Conservation (phyloP, 2,329 filamentous ascomycete genomes). For the Leptographium galeiforme region DNA sequence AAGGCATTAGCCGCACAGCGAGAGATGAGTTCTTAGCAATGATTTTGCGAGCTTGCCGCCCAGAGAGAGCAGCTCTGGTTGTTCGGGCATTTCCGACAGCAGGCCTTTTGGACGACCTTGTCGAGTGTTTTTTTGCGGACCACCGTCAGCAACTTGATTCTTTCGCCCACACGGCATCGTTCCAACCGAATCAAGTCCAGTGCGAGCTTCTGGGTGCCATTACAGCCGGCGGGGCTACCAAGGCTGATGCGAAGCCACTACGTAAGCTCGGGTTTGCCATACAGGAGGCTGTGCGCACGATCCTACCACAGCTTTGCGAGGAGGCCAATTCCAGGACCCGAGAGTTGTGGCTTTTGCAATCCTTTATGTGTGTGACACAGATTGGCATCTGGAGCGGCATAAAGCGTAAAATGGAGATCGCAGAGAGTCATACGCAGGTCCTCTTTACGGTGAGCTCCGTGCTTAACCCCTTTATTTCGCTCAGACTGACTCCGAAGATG, state of each 20-base stretch:
- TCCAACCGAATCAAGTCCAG: slow-evolving; percentile 39
- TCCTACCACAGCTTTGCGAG: slow-evolving; percentile 27
- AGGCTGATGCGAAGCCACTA: slow-evolving; percentile 36
- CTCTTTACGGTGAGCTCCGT: background rate
- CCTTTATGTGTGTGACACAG: slow-evolving; percentile 34
- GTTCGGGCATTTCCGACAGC: slow-evolving; percentile 49
- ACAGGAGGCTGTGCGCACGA: slow-evolving; percentile 34
- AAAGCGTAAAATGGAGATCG: slow-evolving; percentile 41
- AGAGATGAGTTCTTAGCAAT: slow-evolving; percentile 52
- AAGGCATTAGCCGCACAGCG: slow-evolving; percentile 30
- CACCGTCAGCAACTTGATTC: slow-evolving; percentile 42
- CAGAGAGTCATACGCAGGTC: slow-evolving; percentile 28
- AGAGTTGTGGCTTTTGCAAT: slow-evolving; percentile 35
- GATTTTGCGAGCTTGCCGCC: slow-evolving; percentile 42
- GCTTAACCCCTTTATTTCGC: background rate
- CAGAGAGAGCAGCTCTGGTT: slow-evolving; percentile 35
- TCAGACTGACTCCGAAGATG: background rate
- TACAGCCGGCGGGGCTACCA: slow-evolving; percentile 45
- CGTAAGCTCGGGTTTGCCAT: slow-evolving; percentile 47
- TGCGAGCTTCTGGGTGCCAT: slow-evolving; percentile 48
- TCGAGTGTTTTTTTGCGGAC: slow-evolving; percentile 45
- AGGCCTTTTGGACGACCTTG: slow-evolving; percentile 44
- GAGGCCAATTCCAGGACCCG: slow-evolving; percentile 28
- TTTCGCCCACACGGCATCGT: slow-evolving; percentile 49
- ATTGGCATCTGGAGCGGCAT: slow-evolving; percentile 42